These are phyloP conservation scores for Usnea hakonensis DNA, from an alignment of 495 filamentous ascomycete genomes.

Conservation along the genomic window DNA sequence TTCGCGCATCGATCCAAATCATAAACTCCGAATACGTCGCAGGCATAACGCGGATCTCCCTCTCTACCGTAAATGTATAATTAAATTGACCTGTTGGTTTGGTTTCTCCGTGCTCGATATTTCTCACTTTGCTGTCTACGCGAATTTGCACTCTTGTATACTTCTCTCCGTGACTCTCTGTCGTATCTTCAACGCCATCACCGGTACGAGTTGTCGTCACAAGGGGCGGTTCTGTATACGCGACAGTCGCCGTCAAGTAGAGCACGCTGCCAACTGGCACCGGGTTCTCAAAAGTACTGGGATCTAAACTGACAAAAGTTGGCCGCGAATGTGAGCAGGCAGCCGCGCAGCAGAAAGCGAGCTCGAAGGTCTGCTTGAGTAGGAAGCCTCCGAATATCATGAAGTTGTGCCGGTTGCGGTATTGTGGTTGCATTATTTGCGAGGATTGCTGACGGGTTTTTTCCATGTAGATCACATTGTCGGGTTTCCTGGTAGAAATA, in stretches of 20 bases:
- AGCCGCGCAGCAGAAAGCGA: constrained; percentile 84
- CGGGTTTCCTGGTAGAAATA: constrained; percentile 46
- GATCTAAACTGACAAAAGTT: constrained; percentile 70
- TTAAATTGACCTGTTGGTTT: constrained; percentile 79
- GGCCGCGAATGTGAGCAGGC: constrained; percentile 67
- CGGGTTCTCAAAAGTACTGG: constrained; percentile 74
- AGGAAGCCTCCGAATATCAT: constrained; percentile 89
- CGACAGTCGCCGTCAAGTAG: constrained; percentile 68
- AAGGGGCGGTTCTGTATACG: constrained; percentile 64
- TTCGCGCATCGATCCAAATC: constrained; percentile 67
- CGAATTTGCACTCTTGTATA: constrained; percentile 67
- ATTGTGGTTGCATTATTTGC: constrained; percentile 81
- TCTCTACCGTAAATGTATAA: constrained; percentile 73
- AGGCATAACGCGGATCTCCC: constrained; percentile 67
- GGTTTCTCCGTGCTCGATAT: constrained; percentile 67
- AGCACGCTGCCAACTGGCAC: constrained; percentile 78
- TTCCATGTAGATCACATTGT: constrained; percentile 60
- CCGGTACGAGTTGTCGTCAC: constrained; percentile 28
- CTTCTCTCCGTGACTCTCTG: constrained; percentile 26
- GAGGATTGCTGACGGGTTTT: constrained; percentile 59
- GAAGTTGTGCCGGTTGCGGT: constrained; percentile 77
- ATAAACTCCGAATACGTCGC: constrained; percentile 69
- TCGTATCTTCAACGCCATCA: constrained; percentile 30
- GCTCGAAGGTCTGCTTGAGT: constrained; percentile 73
- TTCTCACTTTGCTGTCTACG: constrained; percentile 67